Percentiles rank a stretch among this genome's conserved stretches.
These are phyloP conservation scores for Candida smagusa DNA, from an alignment of 1,139 yeast genomes.

Conservation along the genomic window DNA sequence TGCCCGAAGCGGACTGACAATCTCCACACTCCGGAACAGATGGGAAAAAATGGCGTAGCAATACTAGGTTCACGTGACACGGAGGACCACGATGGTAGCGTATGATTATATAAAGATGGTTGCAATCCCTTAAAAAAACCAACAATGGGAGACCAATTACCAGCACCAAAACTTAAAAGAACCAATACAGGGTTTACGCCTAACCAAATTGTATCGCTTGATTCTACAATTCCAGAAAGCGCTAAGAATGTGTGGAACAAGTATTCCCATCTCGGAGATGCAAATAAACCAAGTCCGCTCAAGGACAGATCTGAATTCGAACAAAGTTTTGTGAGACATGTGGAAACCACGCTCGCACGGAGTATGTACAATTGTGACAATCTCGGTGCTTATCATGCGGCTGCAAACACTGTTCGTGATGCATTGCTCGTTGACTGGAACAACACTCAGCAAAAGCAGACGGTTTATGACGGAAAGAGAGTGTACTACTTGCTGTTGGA, in stretches of 20 bases:
- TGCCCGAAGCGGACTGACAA: too few relatives aligned
- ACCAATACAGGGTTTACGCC: constrained; percentile 91
- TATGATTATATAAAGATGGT: too few relatives aligned
- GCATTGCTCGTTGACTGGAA: constrained; percentile 86
- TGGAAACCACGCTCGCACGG: constrained; percentile 85
- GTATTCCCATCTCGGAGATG: constrained; percentile 38
- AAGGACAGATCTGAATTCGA: constrained; percentile 54
- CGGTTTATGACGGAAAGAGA: constrained; percentile 80
- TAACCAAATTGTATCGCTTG: constrained; percentile 79
- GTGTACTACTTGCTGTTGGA: constrained; percentile 86
- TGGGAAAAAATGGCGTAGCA: too few relatives aligned
- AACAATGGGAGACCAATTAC: constrained; percentile 40
- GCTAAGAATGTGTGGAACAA: constrained; percentile 78
- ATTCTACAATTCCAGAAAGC: constrained; percentile 74
- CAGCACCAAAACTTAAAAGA: constrained; percentile 52
- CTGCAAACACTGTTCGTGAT: constrained; percentile 76
- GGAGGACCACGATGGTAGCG: too few relatives aligned
- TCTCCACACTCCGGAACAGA: too few relatives aligned
- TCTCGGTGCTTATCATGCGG: constrained; percentile 89
- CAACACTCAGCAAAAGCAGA: constrained; percentile 86
- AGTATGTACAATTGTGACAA: constrained; percentile 90
- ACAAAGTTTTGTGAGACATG: constrained; percentile 72
- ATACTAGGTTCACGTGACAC: too few relatives aligned
- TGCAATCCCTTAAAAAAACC: too few relatives aligned
- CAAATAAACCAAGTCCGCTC: constrained; percentile 9